Base-by-base conservation (phyloP, 306 rosid genomes). In the Malus sylvestris region DNA sequence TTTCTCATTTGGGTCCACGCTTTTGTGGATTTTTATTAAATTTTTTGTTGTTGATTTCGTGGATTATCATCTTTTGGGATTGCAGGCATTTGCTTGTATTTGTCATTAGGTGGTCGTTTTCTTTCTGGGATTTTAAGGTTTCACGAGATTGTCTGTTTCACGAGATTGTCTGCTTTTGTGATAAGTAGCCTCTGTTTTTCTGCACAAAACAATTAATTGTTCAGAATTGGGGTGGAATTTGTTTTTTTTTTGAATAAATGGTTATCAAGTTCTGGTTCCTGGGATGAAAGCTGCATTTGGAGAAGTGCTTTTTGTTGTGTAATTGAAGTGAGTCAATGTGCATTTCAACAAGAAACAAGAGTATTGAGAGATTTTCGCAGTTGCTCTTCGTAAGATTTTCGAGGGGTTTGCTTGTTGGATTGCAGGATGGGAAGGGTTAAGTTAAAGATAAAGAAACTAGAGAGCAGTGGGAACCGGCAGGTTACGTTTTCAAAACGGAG, bases 381-480 rank as follows among this genome's bases (percentile, higher is more conserved):
- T 52, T 15, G 58, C 16, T 42, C 45, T 73, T 73, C 19, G 20
- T 42, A 1, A 20, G 49, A 27, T 18, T 60, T 52, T 74, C 7
- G 53, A 38, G 51, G 29, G 22, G 61, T 75, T 74, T 81, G 63
- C 20, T 82, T 32, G 29, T 81, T 74, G 71, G 65, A 63, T 77
- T 84, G 72, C 86, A 92, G 90, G 85, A 92, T 92, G 97, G 96
- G 97, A 46, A 90, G 96, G 86, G 96, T 88, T 69, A 92, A 90
- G 78, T 81, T 92, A 55, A 92, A 88, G 88, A 88, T 88, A 76
- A 89, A 92, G 88, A 92, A 88, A 81, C 80, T 92, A 52, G 97
- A 92, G 84, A 92, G 87, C 85, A 82, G 78, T 25, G 88, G 88
- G 82, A 89, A 88, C 71, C 75, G 96, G 0, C 96, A 89, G 60